These are phyloP conservation scores for Lindgomyces ingoldianus DNA, from an alignment of 495 filamentous ascomycete genomes.

Conservation along the genomic window DNA sequence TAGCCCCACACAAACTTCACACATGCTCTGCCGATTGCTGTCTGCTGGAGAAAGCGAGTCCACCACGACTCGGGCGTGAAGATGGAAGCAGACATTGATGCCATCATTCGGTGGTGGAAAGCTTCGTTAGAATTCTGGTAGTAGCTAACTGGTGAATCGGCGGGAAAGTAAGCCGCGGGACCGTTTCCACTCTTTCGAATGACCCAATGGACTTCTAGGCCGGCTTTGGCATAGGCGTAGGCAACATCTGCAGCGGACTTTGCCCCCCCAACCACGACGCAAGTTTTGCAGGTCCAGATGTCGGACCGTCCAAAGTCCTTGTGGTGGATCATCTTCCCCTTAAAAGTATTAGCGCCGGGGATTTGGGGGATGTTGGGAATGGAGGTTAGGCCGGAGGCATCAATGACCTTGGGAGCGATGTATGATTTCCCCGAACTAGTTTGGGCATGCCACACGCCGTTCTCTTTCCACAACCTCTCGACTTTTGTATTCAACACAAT, in stretches of 20 bases:
- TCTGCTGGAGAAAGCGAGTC: conserved; percentile 42
- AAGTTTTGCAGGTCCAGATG: conserved; percentile 34
- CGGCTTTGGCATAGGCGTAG: conserved; percentile 45
- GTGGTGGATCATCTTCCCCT: conserved; percentile 47
- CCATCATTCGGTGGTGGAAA: conserved; percentile 18
- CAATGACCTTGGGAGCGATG: conserved; percentile 44
- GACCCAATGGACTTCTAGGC: conserved; percentile 49
- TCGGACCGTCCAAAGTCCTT: conserved; percentile 45
- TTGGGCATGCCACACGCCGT: conserved; percentile 38
- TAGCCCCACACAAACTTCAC: conserved; percentile 37
- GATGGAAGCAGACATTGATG: conserved; percentile 29
- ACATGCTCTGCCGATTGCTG: conserved; percentile 35
- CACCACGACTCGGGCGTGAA: conserved; percentile 38
- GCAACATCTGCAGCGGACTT: conserved; percentile 53
- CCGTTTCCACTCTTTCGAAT: conserved; percentile 47
- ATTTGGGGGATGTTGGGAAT: conserved; percentile 46
- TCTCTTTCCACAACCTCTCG: conserved; percentile 37
- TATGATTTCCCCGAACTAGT: conserved; percentile 13
- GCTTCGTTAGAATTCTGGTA: conserved; percentile 41
- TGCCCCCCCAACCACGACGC: conserved; percentile 47
- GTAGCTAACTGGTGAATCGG: conserved; percentile 33
- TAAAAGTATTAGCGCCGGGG: conserved; percentile 39
- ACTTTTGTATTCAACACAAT: conserved; percentile 42
- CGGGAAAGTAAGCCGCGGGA: conserved; percentile 39
- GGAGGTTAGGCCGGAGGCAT: conserved; percentile 48